A percentile compares a stretch with the other conserved stretches of the same genome.
These are phyloP conservation scores for Fimicolochytrium jonesii DNA, from an alignment of 192 early-diverging fungal genomes.

Conservation along the genomic window DNA sequence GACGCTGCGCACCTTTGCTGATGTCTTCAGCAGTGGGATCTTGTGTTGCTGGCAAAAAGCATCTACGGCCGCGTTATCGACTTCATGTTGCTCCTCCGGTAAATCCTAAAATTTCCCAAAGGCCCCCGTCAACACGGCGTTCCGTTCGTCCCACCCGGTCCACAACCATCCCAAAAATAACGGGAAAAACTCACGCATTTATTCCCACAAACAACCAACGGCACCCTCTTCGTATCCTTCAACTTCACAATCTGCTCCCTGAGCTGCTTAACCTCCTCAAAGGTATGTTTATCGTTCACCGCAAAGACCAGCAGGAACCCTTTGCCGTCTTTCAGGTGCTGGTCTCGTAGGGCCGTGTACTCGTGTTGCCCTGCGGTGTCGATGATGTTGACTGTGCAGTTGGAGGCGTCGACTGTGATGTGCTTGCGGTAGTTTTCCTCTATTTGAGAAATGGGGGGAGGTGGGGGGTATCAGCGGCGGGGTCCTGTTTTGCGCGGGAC, in stretches of 20 bases:
- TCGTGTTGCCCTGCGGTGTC: constrained; percentile 63
- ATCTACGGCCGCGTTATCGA: constrained; percentile 33
- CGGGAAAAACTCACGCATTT: constrained; percentile 51
- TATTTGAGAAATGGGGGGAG: not conserved
- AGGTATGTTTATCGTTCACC: constrained; percentile 42
- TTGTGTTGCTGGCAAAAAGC: constrained; percentile 37
- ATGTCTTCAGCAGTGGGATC: constrained; percentile 50
- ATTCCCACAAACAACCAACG: constrained; percentile 54
- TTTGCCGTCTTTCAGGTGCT: constrained; percentile 51
- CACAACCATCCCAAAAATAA: too few species aligned
- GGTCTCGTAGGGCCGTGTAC: constrained; percentile 53
- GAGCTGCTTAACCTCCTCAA: constrained; percentile 57
- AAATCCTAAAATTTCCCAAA: too few species aligned
- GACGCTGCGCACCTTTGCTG: constrained; percentile 60
- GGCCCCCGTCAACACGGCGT: too few species aligned
- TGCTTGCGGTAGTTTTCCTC: constrained; percentile 59
- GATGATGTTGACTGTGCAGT: constrained; percentile 49
- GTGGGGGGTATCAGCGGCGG: not conserved
- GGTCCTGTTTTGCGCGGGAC: too few species aligned
- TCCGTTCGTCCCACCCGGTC: too few species aligned
- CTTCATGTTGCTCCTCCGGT: constrained; percentile 43
- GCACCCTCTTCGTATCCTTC: constrained; percentile 53
- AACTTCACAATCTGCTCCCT: constrained; percentile 53
- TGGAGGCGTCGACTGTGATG: constrained; percentile 41
- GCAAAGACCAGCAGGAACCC: constrained; percentile 60